Evolutionary conservation across 441 rosid genomes (phyloP), one percentile per base, ranked within the genome.

Genomic region (Breynia disticha): DNA sequence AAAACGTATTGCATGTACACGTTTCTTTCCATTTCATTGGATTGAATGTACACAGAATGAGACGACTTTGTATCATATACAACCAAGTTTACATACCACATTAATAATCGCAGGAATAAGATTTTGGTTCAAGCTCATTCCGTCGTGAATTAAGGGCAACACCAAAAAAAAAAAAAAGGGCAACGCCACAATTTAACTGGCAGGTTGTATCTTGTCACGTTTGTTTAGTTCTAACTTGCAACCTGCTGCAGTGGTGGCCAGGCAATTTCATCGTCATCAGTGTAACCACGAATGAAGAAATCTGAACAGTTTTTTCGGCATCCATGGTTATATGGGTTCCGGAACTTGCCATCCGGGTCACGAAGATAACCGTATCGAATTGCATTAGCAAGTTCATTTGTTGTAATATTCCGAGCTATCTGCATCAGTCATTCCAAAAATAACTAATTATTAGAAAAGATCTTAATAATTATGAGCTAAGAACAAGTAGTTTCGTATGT

Each of bases 321-420:
- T 5, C 98, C 98, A 47, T 79, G 97, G 72, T 88, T 88, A 58
- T 91, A 91, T 38, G 98, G 97, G 59, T 91, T 91, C 57, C 76
- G 78, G 37, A 86, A 88, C 61, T 57, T 75, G 17, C 98, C 95
- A 37, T 88, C 87, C 21, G 86, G 76, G 24, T 91, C 83, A 15
- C 59, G 81, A 55, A 91, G 83, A 60, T 90, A 90, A 14, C 76
- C 80, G 45, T 87, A 85, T 1, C 98, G 83, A 54, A 62, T 46
- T 43, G 79, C 59, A 61, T 91, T 91, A 39, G 95, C 86, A 54
- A 79, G 37, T 59, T 91, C 95, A 46, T 91, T 91, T 5, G 98
- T 91, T 47, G 98, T 91, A 55, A 91, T 81, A 59, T 91, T 91
- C 52, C 83, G 69, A 50, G 90, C 79, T 76, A 91, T 81, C 97